phyloP scores from a whole-genome alignment of 768 basidiomycete species.

The Suillus discolor region DNA sequence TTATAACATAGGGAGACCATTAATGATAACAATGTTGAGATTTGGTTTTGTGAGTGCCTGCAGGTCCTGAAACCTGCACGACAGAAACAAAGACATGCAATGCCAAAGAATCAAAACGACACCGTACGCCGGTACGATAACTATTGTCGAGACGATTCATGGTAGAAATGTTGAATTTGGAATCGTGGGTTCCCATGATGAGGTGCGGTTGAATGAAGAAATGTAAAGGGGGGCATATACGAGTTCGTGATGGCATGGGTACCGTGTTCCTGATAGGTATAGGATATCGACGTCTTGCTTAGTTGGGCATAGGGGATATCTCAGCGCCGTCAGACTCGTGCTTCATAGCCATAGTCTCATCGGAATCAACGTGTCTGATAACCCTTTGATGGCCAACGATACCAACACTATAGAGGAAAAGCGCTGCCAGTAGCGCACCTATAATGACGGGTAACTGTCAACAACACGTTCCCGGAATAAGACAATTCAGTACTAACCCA shows the following conservation, averaged over 20 bases:
- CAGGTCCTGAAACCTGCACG: background rate
- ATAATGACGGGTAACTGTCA: slow-evolving; percentile 4
- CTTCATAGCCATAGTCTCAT: slow-evolving; percentile 24
- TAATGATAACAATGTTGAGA: background rate
- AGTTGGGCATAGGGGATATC: background rate
- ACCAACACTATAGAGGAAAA: slow-evolving; percentile 45
- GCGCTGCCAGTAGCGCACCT: slow-evolving; percentile 34
- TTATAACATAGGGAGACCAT: background rate
- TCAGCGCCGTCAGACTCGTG: background rate
- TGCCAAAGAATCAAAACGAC: background rate
- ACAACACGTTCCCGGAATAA: background rate
- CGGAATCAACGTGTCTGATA: slow-evolving; percentile 16
- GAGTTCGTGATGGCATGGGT: background rate
- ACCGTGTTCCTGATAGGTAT: background rate
- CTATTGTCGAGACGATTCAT: background rate
- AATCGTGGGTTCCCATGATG: background rate
- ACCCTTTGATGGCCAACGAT: slow-evolving; percentile 37
- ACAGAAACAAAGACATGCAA: background rate
- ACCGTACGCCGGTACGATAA: background rate
- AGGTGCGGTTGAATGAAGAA: background rate
- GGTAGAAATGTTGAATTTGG: background rate
- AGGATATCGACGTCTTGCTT: background rate
- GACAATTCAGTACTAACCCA: slow-evolving; percentile 42
- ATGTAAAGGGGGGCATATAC: background rate
- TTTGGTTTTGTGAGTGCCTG: background rate